Evolutionary conservation across 1,284 basidiomycete genomes (phyloP), one percentile per base, ranked within the genome.

Genomic region (Bondarzewia mesenterica): DNA sequence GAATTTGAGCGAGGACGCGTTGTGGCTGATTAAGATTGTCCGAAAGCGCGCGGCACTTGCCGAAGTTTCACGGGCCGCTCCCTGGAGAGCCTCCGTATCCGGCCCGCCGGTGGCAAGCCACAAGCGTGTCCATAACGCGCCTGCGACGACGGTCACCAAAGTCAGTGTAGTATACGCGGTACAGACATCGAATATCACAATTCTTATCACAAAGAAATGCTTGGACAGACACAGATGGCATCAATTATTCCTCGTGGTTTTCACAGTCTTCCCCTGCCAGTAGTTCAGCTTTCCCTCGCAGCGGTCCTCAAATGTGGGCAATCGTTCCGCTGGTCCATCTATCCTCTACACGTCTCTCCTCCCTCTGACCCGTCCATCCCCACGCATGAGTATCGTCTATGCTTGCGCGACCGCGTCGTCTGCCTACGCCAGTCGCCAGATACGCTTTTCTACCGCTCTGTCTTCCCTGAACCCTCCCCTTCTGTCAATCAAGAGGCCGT

Each of bases 271-370:
- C 74, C 80, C 4, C 60, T 89, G 2, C 68, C 82, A 15, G 58
- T 78, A n/a, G 64, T 65, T 8, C 86, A 89, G 60, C 69, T 90
- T 22, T 85, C 79, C 26, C 71, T 90, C 37, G 67, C 79, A 47
- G 79, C 81, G 2, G 87, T 89, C 7, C 68, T 91, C 7, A 83
- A 79, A 61, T 89, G 84, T 51, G 87, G 87, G 2, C 87, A 91
- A 59, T 87, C 85, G 3, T 90, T 90, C 62, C 80, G 88, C 26
- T 90, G 88, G 88, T 71, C 71, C 21, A 68, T 68, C n/a, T 65
- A 75, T 50, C 70, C 75, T 38, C 62, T 81, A 10, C 50, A 58
- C 20, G 29, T 32, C 10, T 3, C 29, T 14, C 40, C 53, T 20
- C 48, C 44, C 5, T 26, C 49, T 21, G 46, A 52, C 35, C 35